Conservation (phyloP, 805 yeast species). For the Kuraishia ogatae region DNA sequence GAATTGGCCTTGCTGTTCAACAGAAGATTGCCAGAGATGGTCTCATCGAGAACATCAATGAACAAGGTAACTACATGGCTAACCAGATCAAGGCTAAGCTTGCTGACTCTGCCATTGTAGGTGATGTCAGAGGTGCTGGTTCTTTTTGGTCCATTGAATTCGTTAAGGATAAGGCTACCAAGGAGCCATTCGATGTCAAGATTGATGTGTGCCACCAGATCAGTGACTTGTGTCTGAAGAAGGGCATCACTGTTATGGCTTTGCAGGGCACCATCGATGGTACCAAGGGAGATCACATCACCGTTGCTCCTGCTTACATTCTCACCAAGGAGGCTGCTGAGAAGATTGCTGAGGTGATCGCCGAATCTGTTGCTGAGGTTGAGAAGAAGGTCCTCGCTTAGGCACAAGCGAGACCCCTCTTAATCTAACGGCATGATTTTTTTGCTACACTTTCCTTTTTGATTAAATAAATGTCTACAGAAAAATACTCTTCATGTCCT, state of each 20-base stretch:
- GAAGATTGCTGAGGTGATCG: slow-evolving; percentile 28
- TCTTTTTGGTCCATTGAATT: slow-evolving; percentile 52
- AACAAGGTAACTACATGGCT: slow-evolving; percentile 34
- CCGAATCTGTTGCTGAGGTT: slow-evolving; percentile 30
- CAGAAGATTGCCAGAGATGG: slow-evolving; percentile 25
- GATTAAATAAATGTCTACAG: neutral
- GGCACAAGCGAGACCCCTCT: neutral
- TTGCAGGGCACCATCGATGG: slow-evolving; percentile 33
- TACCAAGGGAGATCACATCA: slow-evolving; percentile 32
- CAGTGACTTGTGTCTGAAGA: slow-evolving; percentile 26
- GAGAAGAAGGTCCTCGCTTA: slow-evolving; percentile 11
- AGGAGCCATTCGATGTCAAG: slow-evolving; percentile 34
- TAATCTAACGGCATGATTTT: neutral
- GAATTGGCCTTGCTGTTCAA: slow-evolving; percentile 38
- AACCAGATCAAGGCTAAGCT: slow-evolving; percentile 25
- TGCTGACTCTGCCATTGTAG: slow-evolving; percentile 31
- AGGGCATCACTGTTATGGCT: slow-evolving; percentile 41
- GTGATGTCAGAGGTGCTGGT: slow-evolving; percentile 58
- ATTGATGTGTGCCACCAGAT: slow-evolving; percentile 28
- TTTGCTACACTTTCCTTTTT: neutral
- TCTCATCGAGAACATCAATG: slow-evolving; percentile 31
- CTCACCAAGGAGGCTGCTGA: slow-evolving; percentile 34
- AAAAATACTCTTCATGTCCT: no score
- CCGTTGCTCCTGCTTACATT: slow-evolving; percentile 39
- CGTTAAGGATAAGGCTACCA: slow-evolving; percentile 43